phyloP scores from a whole-genome alignment of 2,329 filamentous ascomycete genomes.

The Tolypocladium amazonense region DNA sequence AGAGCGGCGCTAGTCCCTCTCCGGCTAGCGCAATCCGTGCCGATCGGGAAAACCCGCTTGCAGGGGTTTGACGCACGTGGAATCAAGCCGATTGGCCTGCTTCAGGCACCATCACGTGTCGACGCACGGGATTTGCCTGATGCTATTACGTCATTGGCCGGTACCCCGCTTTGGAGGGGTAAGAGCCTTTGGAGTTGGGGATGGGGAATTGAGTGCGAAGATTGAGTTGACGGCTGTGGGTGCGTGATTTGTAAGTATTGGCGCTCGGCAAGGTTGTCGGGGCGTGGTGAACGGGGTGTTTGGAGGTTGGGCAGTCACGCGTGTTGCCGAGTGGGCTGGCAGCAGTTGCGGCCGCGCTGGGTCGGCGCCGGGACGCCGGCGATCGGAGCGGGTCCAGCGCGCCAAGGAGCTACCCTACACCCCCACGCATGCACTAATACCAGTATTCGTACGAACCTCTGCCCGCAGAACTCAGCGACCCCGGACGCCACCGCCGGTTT shows the following conservation, averaged over 20 bases:
- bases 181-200: background rate
- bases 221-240: background rate
- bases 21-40: background rate
- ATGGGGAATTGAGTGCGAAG: background rate
- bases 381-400: background rate
- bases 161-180: background rate
- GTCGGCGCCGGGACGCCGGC: background rate
- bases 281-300: background rate
- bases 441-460: background rate
- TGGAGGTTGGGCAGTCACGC: background rate
- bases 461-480: background rate
- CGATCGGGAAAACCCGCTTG: slow-evolving; percentile 4
- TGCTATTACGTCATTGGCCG: background rate
- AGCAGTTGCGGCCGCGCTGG: background rate
- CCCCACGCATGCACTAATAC: background rate
- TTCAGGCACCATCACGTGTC: slow-evolving; percentile 1
- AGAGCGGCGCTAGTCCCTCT: background rate
- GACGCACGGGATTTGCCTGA: background rate
- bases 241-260: background rate
- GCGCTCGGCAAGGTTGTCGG: background rate
- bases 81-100: slow-evolving; percentile 5
- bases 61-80: background rate
- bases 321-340: background rate
- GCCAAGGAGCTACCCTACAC: background rate
- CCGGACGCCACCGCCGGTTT: background rate